Base-by-base conservation (phyloP, 257 asterid genomes). In the Mitragyna speciosa region DNA sequence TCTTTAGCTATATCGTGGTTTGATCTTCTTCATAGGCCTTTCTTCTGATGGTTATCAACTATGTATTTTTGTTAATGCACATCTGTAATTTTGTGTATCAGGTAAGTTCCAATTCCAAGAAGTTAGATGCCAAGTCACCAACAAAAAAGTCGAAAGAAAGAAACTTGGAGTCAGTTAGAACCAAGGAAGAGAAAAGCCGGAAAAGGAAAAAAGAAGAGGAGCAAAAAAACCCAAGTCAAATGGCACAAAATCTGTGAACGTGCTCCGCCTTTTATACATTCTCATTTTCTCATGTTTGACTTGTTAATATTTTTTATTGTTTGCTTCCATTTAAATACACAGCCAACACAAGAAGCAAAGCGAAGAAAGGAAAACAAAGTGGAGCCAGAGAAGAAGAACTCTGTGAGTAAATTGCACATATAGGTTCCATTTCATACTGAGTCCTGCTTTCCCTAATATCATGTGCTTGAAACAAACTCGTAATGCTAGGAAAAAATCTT, bases 191-290 rank as follows among this genome's bases (percentile, higher is more conserved):
- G 33, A 52, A 72, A 54, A 84, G 76, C 68, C 45, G 33, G 43
- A 78, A 75, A 75, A 78, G 70, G 58, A 75, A 75, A 49, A 74
- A 30, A 64, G 79, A 81, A 39, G 75, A 74, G 73, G 77, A 54
- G 54, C 76, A 17, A 48, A 63, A 68, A 75, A 76, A 75, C 75
- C 79, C 14, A 54, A 78, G 70, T 75, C 85, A 70, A 81, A 73
- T 67, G 59, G 75, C 78, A 56, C 64, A 70, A 81, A 48, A 78
- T 84, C 81, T 70, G 87, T 84, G 76, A 81, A 77, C 66, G 39
- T 30, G 59, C 70, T 54, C 67, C 39, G 45, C 19, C 65, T 64
- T 28, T 70, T 70, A 48, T 15, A 61, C 16, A 19, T 78, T 52
- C 54, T 70, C 52, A 48, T 16, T 64, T 78, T 65, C 58, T 61